Base-by-base conservation (phyloP, 208 protist genomes). In the Wallacemonas collosoma region DNA sequence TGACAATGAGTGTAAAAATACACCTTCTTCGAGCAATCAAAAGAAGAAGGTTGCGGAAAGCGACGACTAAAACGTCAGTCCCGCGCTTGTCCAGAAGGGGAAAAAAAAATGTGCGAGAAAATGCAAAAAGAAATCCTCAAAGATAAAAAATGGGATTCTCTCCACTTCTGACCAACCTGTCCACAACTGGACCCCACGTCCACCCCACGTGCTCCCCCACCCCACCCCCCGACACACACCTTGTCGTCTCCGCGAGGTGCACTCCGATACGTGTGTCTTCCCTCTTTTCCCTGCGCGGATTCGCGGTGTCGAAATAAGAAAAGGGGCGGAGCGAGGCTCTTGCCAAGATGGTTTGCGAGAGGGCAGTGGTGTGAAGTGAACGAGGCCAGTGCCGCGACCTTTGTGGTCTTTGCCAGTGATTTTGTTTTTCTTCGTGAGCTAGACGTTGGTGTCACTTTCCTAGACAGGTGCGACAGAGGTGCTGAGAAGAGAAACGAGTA, bases 101-200 rank as follows among this genome's bases (percentile, higher is more conserved):
- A 1, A 43, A 57, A 44, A 17, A 72, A 62, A 62, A 62, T 50
- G n/a, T 14, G 44, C 15, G 57, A 57, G 17, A 64, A 36, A 65
- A 36, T 63, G 38, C 7, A 54, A 26, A 26, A 43, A 6, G 17
- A 72, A 1, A 12, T 50, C 26, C 26, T 26, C 26, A 50, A 50
- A 50, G 45, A 50, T 6, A 50, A 12, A 50, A 50, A 50, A 50
- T 50, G 45, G 12, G 45, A 50, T 50, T 0, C 0, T 6, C 45
- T 50, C 12, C 45, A 50, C 45, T 14, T 6, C 6, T 50, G 8
- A 50, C 45, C 12, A 50, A 12, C 12, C 6, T 26, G 26, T 26
- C 26, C 26, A 6, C 45, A 12, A 50, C 45, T 14, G 45, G 45
- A 50, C 45, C 12, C 45, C 6, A 50, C 45, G 45, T 50, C 45